Evolutionary conservation across 768 basidiomycete species (phyloP).

Genomic region (Aureoboletus auriporus): DNA sequence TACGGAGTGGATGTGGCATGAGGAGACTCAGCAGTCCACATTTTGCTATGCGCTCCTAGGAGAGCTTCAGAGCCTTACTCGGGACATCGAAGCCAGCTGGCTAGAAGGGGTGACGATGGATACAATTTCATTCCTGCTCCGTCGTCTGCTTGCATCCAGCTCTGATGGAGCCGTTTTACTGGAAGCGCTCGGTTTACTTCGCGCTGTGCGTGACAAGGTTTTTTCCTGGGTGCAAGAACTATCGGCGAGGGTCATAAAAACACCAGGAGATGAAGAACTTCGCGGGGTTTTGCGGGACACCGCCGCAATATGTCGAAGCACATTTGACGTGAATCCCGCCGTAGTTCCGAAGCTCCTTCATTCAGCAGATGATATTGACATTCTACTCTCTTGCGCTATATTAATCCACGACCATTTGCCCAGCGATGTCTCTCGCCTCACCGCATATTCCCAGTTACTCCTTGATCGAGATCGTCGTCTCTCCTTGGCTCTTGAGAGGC

Average conservation of each 20-base stretch:
- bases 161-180: constrained; percentile 7
- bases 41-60: constrained; percentile 34
- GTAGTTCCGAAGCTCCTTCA: constrained; percentile 12
- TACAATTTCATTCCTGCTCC: constrained; percentile 30
- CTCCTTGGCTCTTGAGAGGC: constrained; percentile 24
- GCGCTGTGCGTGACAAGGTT: constrained; percentile 26
- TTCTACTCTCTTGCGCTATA: constrained; percentile 32
- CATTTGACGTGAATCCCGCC: constrained; percentile 24
- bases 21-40: constrained; percentile 24
- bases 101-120: constrained; percentile 27
- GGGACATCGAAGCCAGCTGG: constrained; percentile 39
- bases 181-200: constrained; percentile 25
- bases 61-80: constrained; percentile 31
- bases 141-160: constrained; percentile 33
- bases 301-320: constrained; percentile 21
- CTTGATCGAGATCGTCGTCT: constrained; percentile 32
- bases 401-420: constrained; percentile 31
- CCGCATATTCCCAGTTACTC: constrained; percentile 16
- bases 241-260: constrained; percentile 12
- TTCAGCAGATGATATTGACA: constrained; percentile 21
- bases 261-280: background rate
- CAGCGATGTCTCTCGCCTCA: background rate
- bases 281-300: constrained; percentile 14
- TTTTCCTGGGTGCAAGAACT: constrained; percentile 37
- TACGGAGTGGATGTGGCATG: constrained; percentile 35